Evolutionary conservation across 106 monocot species (phyloP).

Genomic region (Dioscorea alata): DNA sequence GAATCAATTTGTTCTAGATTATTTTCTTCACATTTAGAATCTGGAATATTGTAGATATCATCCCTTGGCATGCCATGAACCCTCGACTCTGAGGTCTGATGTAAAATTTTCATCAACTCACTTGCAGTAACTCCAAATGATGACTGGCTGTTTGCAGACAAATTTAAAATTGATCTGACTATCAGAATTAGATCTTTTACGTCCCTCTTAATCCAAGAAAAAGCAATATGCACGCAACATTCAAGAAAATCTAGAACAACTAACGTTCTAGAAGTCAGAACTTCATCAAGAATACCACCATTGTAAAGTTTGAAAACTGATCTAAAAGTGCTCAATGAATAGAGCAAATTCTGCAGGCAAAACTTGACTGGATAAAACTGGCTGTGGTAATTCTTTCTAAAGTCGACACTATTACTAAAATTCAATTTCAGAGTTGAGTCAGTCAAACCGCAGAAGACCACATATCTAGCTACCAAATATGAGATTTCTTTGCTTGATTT

Average conservation of each 20-base stretch:
- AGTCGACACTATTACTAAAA: slow-evolving; percentile 1
- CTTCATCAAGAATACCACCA: slow-evolving; percentile 3
- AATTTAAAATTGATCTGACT: slow-evolving; percentile 29
- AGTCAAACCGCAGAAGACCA: slow-evolving; percentile 37
- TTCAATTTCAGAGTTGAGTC: slow-evolving; percentile 26
- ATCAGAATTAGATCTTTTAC: slow-evolving; percentile 44
- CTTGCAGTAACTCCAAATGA: slow-evolving; percentile 33
- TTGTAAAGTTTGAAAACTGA: slow-evolving; percentile 31
- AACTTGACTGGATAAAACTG: slow-evolving; percentile 8
- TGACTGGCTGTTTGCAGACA: slow-evolving; percentile 20
- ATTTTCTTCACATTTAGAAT: slow-evolving; percentile 5
- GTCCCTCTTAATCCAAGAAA: slow-evolving; percentile 52
- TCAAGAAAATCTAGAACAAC: slow-evolving; percentile 61
- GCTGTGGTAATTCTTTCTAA: slow-evolving; percentile 10
- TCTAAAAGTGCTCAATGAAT: slow-evolving; percentile 33
- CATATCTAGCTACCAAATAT: slow-evolving; percentile 36
- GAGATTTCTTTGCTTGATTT: slow-evolving; percentile 53
- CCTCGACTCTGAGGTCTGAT: slow-evolving; percentile 13
- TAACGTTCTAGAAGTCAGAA: slow-evolving; percentile 15
- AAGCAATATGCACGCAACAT: slow-evolving; percentile 46
- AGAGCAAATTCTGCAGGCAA: slow-evolving; percentile 24
- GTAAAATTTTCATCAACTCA: slow-evolving; percentile 35
- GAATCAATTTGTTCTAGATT: slow-evolving; percentile 16
- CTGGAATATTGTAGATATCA: slow-evolving; percentile 1
- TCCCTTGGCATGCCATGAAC: slow-evolving; percentile 22